A percentile compares a stretch with the other conserved stretches of the same genome.
These are phyloP conservation scores for Melaleuca alternifolia DNA, from an alignment of 345 rosid genomes.

Conservation along the genomic window DNA sequence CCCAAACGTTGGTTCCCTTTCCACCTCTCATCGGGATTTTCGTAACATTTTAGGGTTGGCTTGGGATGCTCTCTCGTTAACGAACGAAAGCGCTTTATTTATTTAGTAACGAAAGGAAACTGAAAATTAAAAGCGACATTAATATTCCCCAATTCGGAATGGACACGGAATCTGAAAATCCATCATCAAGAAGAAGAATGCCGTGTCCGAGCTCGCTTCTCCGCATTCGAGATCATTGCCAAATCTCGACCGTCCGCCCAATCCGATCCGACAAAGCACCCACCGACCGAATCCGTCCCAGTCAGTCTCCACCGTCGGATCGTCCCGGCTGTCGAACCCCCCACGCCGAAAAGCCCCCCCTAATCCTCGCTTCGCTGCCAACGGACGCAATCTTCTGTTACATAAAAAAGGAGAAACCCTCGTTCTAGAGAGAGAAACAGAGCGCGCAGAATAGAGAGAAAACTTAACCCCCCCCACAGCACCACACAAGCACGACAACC, in stretches of 20 bases:
- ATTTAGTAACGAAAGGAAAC: no score
- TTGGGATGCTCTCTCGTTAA: no score
- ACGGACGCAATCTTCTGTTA: conserved; percentile 16
- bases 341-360: no score
- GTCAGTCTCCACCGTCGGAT: conserved; percentile 33
- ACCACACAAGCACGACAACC: background rate
- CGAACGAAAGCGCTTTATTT: no score
- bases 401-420: background rate
- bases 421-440: background rate
- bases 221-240: background rate
- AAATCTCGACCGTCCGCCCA: background rate
- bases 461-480: background rate
- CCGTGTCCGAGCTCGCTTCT: background rate
- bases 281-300: background rate
- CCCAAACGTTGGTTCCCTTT: no score
- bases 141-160: no score
- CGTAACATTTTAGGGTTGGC: no score
- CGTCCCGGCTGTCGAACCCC: background rate
- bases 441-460: background rate
- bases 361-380: conserved; percentile 8
- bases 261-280: background rate
- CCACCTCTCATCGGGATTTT: no score
- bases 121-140: no score
- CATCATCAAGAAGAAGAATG: no score
- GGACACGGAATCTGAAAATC: background rate